Percentiles rank a stretch among this genome's conserved stretches.
These are phyloP conservation scores for Carex pumila DNA, from an alignment of 176 grass and related monocot species.

Conservation along the genomic window DNA sequence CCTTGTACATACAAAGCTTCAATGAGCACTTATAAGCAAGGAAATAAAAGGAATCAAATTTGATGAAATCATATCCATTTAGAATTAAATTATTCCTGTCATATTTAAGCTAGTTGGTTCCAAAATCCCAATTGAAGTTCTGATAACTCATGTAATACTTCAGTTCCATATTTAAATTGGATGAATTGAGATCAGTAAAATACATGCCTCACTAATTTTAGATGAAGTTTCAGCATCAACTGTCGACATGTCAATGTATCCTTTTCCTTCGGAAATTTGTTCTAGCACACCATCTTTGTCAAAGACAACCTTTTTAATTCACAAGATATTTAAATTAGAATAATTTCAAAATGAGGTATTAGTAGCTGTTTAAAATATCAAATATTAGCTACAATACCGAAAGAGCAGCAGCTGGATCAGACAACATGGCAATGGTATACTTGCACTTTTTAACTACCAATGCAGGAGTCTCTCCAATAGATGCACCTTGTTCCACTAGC, in stretches of 20 bases:
- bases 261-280: slow-evolving; percentile 66
- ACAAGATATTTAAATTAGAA: not conserved
- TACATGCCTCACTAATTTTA: slow-evolving; percentile 70
- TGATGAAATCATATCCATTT: not conserved
- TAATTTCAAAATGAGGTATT: not conserved
- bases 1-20: not conserved
- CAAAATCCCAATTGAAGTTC: not conserved
- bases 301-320: slow-evolving; percentile 64
- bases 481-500: slow-evolving; percentile 69
- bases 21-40: not conserved
- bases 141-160: not conserved
- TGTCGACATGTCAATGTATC: slow-evolving; percentile 95
- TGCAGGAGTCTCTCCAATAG: slow-evolving; percentile 81
- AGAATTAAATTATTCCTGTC: not conserved
- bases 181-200: not conserved
- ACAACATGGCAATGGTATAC: slow-evolving; percentile 97
- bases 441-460: slow-evolving; percentile 75
- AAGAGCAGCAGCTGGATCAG: slow-evolving; percentile 76
- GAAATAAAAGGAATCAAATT: not conserved
- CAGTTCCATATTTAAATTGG: not conserved
- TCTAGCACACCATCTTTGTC: slow-evolving; percentile 92
- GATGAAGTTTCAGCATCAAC: slow-evolving; percentile 80
- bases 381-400: slow-evolving; percentile 43
- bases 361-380: not conserved
- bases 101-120: not conserved